These are phyloP conservation scores for Chenopodium formosanum DNA, from an alignment of 148 eudicot species.

Conservation along the genomic window DNA sequence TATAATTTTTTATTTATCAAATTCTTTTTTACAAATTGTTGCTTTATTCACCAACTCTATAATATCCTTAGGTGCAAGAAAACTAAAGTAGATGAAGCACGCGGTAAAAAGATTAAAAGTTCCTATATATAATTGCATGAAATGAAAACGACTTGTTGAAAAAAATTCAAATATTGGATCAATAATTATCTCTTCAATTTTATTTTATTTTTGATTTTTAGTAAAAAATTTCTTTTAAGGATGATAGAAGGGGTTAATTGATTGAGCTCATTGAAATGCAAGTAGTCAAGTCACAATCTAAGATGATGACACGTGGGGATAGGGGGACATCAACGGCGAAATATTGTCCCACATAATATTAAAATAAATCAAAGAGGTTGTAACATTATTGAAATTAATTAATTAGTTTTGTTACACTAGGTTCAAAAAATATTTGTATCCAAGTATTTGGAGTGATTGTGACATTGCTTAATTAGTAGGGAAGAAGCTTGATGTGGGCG, in stretches of 20 bases:
- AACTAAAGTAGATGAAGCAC: neutral
- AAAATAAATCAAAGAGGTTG: neutral
- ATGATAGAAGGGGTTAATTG: neutral
- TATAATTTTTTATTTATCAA: too few species aligned
- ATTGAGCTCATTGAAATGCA: neutral
- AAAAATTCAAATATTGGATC: neutral
- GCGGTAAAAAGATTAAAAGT: conserved; percentile 16
- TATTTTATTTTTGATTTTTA: too few species aligned
- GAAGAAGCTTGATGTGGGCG: conserved; percentile 7
- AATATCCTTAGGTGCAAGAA: neutral
- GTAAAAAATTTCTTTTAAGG: neutral
- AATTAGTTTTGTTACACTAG: neutral
- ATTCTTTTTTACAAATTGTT: neutral
- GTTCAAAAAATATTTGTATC: neutral
- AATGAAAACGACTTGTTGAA: conserved; percentile 7
- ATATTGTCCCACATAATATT: neutral
- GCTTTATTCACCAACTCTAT: neutral
- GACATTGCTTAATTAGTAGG: conserved; percentile 1
- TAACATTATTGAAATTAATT: neutral
- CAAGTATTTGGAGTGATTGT: neutral
- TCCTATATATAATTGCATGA: neutral
- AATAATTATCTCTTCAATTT: neutral
- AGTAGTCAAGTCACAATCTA: neutral
- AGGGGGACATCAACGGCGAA: neutral
- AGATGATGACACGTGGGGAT: neutral